Conservation (phyloP, 176 grass and related monocot genomes). For the Raddia distichophylla region DNA sequence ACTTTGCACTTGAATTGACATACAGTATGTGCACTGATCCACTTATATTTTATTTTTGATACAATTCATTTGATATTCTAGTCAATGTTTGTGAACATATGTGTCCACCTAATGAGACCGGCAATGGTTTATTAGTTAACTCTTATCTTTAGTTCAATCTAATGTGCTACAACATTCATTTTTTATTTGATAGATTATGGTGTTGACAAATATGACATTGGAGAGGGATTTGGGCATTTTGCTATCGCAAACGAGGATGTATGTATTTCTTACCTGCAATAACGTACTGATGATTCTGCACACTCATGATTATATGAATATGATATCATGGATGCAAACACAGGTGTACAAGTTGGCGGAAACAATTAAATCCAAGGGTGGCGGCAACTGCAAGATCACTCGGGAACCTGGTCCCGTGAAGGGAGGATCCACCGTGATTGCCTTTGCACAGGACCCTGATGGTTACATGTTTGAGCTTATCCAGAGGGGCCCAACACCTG, state of each 20-base stretch:
- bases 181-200: slow-evolving; percentile 73
- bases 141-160: slow-evolving; percentile 17
- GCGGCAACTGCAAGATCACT: slow-evolving; percentile 82
- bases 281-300: background rate
- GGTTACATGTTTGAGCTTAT: slow-evolving; percentile 94
- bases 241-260: slow-evolving; percentile 94
- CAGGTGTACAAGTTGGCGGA: slow-evolving; percentile 89
- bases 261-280: slow-evolving; percentile 34
- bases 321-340: slow-evolving; percentile 35
- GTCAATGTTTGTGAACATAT: background rate
- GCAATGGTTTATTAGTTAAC: background rate
- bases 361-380: slow-evolving; percentile 54
- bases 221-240: slow-evolving; percentile 94
- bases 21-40: slow-evolving; percentile 62
- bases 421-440: slow-evolving; percentile 90
- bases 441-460: slow-evolving; percentile 90
- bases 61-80: slow-evolving; percentile 8
- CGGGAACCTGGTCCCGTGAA: slow-evolving; percentile 98
- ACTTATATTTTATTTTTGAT: background rate
- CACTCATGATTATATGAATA: slow-evolving; percentile 14
- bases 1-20: slow-evolving; percentile 90
- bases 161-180: slow-evolving; percentile 14
- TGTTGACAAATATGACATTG: slow-evolving; percentile 93
- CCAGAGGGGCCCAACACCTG: slow-evolving; percentile 79
- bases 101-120: background rate